Base-by-base conservation (phyloP, 306 rosid species). In the Sechiopsis laciniata region DNA sequence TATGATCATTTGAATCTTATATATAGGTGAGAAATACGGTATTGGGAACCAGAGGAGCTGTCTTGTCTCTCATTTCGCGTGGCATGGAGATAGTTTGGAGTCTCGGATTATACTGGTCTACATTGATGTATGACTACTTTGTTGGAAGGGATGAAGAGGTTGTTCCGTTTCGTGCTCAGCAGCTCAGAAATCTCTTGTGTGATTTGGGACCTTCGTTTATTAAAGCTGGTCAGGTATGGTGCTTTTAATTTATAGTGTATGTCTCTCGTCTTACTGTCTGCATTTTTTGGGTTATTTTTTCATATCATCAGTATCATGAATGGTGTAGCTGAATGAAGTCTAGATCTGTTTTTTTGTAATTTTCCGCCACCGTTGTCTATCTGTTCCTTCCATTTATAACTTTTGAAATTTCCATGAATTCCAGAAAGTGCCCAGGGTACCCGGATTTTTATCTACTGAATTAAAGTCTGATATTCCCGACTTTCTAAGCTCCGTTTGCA, bases 141-240 rank as follows among this genome's bases (percentile, higher is more conserved):
- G 90, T 95, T 7, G 99, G 97, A 83, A 89, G 99, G 83, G 99
- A 94, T 79, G 96, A 91, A 82, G 99, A 94, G 84, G 97, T 90
- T 78, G 97, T 94, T 74, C 96, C 99, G 12, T 89, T 63, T 80
- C 99, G 99, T 20, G 97, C 99, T 77, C 92, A 92, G 48, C 99
- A 94, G 85, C 99, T 94, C 70, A 85, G 99, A 81, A 94, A 86
- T 72, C 99, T 94, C 75, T 78, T 94, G 61, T 94, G 99, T 80
- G 87, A 85, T 82, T 64, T 94, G 86, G 97, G 98, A 32, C 97
- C 97, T 84, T 94, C 99, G 63, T 94, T 94, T 70, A 85, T 94
- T 77, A 94, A 94, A 88, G 99, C 92, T 21, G 99, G 97, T 59
- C 97, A 94, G 95, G 99, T 90, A 72, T 82, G 89, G 11, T 80